phyloP scores from a whole-genome alignment of 2,329 filamentous ascomycete genomes.

The Fusarium redolens region DNA sequence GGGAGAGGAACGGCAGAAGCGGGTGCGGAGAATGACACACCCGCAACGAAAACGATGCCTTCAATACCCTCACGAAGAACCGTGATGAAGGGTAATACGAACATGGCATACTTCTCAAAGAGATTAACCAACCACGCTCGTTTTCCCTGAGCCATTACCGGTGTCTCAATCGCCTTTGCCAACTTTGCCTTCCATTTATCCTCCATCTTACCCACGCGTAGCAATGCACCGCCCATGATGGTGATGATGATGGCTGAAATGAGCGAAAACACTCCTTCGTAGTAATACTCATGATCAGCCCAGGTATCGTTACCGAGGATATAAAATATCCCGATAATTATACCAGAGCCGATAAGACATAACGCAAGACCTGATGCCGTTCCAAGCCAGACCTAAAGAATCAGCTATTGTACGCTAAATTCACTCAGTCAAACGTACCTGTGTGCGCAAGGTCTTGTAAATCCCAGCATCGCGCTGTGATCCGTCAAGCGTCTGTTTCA shows the following conservation, averaged over 20 bases:
- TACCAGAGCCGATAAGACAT: conserved; percentile 72
- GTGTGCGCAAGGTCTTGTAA: conserved; percentile 75
- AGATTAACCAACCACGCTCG: conserved; percentile 67
- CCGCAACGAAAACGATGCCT: conserved; percentile 88
- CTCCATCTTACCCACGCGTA: conserved; percentile 85
- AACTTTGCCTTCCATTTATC: conserved; percentile 89
- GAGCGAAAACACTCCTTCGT: conserved; percentile 83
- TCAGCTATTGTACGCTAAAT: background rate
- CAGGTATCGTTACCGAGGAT: conserved; percentile 74
- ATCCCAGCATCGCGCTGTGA: conserved; percentile 69
- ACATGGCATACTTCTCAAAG: conserved; percentile 87
- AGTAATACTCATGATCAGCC: conserved; percentile 77
- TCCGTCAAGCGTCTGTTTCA: conserved; percentile 81
- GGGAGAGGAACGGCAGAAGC: conserved; percentile 82
- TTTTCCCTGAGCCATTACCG: conserved; percentile 57
- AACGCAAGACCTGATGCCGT: conserved; percentile 55
- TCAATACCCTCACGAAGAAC: conserved; percentile 87
- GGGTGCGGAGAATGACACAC: conserved; percentile 81
- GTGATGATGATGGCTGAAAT: conserved; percentile 86
- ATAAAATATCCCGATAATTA: conserved; percentile 80
- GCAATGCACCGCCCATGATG: conserved; percentile 80
- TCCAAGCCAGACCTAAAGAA: conserved; percentile 67
- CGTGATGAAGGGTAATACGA: conserved; percentile 86
- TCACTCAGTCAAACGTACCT: conserved; percentile 58
- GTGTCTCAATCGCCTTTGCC: conserved; percentile 71